Evolutionary conservation across 495 filamentous ascomycete species (phyloP), one percentile per base, ranked within the genome.

Genomic region (Aspergillus haitiensis): DNA sequence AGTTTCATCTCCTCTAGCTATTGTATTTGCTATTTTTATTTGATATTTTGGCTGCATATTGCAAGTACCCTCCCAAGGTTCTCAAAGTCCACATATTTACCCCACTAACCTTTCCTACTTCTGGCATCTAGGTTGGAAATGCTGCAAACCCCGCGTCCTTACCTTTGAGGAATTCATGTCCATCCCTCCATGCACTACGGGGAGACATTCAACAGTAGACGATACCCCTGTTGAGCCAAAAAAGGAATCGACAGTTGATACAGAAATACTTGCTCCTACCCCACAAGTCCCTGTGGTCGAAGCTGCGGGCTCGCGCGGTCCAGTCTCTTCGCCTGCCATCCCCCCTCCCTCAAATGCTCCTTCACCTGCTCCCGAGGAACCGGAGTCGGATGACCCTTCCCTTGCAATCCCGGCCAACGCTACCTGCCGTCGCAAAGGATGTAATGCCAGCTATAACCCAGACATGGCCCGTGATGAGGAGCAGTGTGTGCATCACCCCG

Each of bases 131-230:
- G 94, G 94, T 66, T 99, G 94, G 94, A 97, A 96, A 80, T 99
- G 94, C 78, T 99, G 94, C 82, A 99, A 97, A 79, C 89, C 93
- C 58, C 89, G 95, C 73, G 92, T 98, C 63, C 82, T 99, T 64
- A 97, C 93, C 52, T 99, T 99, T 68, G 95, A 99, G 75, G 94
- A 99, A 77, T 99, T 99, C 80, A 90, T 98, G 67, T 72, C 82
- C 50, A 98, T 99, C 64, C 83, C 91, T 33, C 93, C 95, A 21
- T 99, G 94, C 81, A 97, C 95, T 18, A 90, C 87, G 15, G 94
- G 94, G 66, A 94, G 88, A 63, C 94, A 99, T 78, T 93, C 90
- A 55, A 91, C 88, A 5, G 86, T 93, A 58, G 92, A 90, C 59
- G 87, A 90, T 55, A 88, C 84, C 9, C 87, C 86, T 18, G 73